Conservation (phyloP, 2,329 filamentous ascomycete species). For the Akanthomyces uredinophilus region DNA sequence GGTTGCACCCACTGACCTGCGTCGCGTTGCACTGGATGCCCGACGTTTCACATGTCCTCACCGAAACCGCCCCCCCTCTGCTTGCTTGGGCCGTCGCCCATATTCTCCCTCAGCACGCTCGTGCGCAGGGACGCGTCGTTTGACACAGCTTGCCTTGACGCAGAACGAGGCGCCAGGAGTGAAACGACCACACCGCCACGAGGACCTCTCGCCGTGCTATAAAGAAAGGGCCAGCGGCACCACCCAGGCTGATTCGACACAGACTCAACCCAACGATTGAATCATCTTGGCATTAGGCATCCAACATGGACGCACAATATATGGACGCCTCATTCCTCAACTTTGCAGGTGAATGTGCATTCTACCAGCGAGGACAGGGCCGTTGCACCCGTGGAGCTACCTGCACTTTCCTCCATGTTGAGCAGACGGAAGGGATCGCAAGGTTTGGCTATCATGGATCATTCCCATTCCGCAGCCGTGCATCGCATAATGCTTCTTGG, state of each 20-base stretch:
- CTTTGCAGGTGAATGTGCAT: neutral
- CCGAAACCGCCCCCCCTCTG: neutral
- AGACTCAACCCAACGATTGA: neutral
- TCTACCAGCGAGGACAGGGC: neutral
- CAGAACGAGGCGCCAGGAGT: neutral
- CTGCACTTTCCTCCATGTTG: neutral
- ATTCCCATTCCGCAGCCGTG: neutral
- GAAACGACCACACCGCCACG: no score
- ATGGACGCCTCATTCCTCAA: neutral
- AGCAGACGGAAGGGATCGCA: neutral
- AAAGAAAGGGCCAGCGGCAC: neutral
- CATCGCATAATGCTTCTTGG: neutral
- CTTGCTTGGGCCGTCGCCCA: neutral
- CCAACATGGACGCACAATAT: neutral
- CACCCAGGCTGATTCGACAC: neutral
- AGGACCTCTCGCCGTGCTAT: neutral
- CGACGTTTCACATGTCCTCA: conserved; percentile 9
- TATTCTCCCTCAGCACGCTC: neutral
- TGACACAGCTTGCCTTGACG: neutral
- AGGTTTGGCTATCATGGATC: neutral
- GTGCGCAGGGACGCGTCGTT: neutral
- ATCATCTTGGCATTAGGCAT: no score
- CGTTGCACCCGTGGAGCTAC: neutral
- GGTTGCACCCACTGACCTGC: neutral
- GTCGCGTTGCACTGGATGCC: neutral